Base-by-base conservation (phyloP, 164 flowering plant species). In the Tetracentron sinense region DNA sequence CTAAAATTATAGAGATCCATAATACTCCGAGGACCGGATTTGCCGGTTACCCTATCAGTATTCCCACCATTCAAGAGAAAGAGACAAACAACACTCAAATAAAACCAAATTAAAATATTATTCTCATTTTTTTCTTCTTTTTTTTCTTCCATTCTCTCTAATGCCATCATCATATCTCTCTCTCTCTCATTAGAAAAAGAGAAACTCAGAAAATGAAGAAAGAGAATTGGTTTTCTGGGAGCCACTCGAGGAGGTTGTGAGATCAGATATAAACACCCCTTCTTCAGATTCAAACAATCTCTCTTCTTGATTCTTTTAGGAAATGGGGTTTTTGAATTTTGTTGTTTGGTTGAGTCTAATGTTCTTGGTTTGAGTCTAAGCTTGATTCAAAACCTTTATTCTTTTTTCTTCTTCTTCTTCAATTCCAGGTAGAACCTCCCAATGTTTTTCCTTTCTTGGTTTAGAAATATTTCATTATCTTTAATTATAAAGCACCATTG, bases 21-120 rank as follows among this genome's bases (percentile, higher is more conserved):
- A 17, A 75, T 84, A 63, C 56, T 23, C 28, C 69, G 23, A 67
- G 14, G 78, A 75, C 85, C 85, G 84, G 63, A 75, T 78, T 77
- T 69, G 33, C 25, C 66, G 77, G 65, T 65, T 54, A 54, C 23
- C 25, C 23, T 16, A n/a, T 20, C 71, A 22, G n/a, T 35, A 29
- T 58, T 51, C 15, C 50, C 58, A 65, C 54, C 69, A 8, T 56
- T 30, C 69, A 67, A 50, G 60, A 27, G 28, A 48, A 46, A 47
- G 46, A 33, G 2, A 6, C 35, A 38, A 35, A 26, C 23, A 48
- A 50, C 6, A 30, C 16, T 16, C 17, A 58, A n/a, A 17, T 6
- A 4, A 54, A 56, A 56, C 20, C 57, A 4, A 29, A 10, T 23
- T n/a, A 0, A 7, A 53, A 30, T 2, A 31, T 17, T 33, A 35